A percentile compares a stretch with the other conserved stretches of the same genome.
These are phyloP conservation scores for Monilinia polystroma DNA, from an alignment of 2,329 filamentous ascomycete genomes.

Conservation along the genomic window DNA sequence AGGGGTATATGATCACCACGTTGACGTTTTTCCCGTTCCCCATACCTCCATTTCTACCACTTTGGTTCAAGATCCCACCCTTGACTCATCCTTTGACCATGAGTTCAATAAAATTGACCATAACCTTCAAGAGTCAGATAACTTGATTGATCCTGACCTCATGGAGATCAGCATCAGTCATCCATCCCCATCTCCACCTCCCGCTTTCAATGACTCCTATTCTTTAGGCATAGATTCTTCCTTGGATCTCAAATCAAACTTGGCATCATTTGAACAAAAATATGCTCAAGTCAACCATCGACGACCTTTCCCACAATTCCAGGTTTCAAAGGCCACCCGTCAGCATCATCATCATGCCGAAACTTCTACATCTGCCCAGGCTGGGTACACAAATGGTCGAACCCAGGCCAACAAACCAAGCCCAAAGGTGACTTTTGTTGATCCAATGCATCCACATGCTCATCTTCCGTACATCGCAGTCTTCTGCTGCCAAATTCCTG, in stretches of 20 bases:
- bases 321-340: background rate
- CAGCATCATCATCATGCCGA: too few species aligned
- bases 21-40: background rate
- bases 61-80: background rate
- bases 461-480: background rate
- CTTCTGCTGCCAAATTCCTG: constrained; percentile 2
- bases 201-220: background rate
- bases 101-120: background rate
- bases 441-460: background rate
- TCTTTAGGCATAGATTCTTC: background rate
- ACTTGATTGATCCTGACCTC: background rate
- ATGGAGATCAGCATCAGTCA: background rate
- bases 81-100: background rate
- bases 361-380: background rate
- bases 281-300: too few species aligned
- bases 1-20: background rate
- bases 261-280: background rate
- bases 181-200: too few species aligned
- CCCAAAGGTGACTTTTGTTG: background rate
- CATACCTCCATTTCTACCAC: background rate
- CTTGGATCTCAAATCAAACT: background rate
- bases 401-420: background rate
- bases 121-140: background rate
- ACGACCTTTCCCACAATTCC: too few species aligned
- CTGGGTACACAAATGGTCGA: too few species aligned